phyloP scores from a whole-genome alignment of 1,139 yeast genomes.

The Wickerhamomyces sp. region DNA sequence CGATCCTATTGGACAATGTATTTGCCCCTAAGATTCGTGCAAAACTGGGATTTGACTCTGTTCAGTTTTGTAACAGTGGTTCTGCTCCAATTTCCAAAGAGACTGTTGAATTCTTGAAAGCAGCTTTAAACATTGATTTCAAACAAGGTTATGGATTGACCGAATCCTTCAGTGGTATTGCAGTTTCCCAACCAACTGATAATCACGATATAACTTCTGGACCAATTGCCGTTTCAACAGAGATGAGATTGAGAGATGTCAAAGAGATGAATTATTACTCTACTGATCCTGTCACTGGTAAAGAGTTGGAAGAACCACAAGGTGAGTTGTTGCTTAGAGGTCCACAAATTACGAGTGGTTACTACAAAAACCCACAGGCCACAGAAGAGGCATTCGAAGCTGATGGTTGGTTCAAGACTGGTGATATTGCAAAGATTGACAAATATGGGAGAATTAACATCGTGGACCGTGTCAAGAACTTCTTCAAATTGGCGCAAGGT shows the following conservation, averaged over 20 bases:
- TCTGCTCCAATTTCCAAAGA: slow-evolving; percentile 70
- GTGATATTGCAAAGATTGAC: slow-evolving; percentile 63
- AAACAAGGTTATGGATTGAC: slow-evolving; percentile 77
- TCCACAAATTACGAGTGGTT: slow-evolving; percentile 55
- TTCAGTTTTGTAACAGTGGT: slow-evolving; percentile 46
- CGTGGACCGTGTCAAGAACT: slow-evolving; percentile 74
- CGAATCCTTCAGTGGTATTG: slow-evolving; percentile 65
- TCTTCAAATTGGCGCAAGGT: slow-evolving; percentile 78
- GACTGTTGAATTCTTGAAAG: slow-evolving; percentile 55
- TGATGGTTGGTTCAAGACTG: slow-evolving; percentile 76
- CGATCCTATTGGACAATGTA: slow-evolving; percentile 25
- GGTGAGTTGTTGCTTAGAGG: slow-evolving; percentile 68
- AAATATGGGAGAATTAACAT: slow-evolving; percentile 51
- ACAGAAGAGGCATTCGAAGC: slow-evolving; percentile 48
- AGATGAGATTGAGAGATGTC: slow-evolving; percentile 57
- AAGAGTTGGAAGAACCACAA: slow-evolving; percentile 31
- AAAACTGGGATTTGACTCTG: slow-evolving; percentile 52
- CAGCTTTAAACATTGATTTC: slow-evolving; percentile 54
- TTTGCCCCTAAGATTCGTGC: slow-evolving; percentile 44
- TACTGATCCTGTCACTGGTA: slow-evolving; percentile 41
- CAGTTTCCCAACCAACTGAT: slow-evolving; percentile 38
- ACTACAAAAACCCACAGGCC: slow-evolving; percentile 53
- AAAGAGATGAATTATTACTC: slow-evolving; percentile 63
- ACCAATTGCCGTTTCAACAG: slow-evolving; percentile 45
- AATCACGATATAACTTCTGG: slow-evolving; percentile 58